Conservation (phyloP, 1,139 yeast species). For the Blastobotrys indianensis region DNA sequence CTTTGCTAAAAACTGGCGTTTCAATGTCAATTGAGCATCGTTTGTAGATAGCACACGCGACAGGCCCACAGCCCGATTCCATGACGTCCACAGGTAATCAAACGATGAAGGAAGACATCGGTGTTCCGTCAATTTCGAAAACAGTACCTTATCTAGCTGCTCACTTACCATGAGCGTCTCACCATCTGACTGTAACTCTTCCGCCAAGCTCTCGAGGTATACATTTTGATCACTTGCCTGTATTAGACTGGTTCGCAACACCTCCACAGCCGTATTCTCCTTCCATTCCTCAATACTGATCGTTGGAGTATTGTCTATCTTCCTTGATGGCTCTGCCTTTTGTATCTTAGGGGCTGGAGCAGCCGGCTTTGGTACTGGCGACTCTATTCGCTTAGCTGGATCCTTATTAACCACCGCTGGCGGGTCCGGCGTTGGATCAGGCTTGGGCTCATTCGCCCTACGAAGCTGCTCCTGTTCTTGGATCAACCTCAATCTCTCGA, state of each 20-base stretch:
- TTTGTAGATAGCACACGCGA: constrained; percentile 14
- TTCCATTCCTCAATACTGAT: constrained; percentile 21
- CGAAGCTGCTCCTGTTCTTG: constrained; percentile 2
- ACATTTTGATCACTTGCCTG: constrained; percentile 9
- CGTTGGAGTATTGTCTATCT: background rate
- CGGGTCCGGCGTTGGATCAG: background rate
- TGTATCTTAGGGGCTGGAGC: background rate
- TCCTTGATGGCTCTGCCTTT: background rate
- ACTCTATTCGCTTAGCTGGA: background rate
- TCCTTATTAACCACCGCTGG: constrained; percentile 1
- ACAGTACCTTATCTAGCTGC: constrained; percentile 28
- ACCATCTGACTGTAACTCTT: constrained; percentile 17
- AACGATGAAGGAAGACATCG: constrained; percentile 20
- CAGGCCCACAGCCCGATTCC: constrained; percentile 19
- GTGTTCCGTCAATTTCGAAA: constrained; percentile 27
- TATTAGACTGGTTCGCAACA: constrained; percentile 19
- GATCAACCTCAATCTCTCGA: constrained; percentile 22
- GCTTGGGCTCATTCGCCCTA: background rate
- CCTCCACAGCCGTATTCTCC: constrained; percentile 18
- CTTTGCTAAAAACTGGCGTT: constrained; percentile 14
- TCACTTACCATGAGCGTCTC: constrained; percentile 17
- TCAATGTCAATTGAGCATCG: constrained; percentile 15
- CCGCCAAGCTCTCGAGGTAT: constrained; percentile 15
- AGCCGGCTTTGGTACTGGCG: background rate
- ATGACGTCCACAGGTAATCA: constrained; percentile 24